These are phyloP conservation scores for Cicer arietinum DNA, from an alignment of 306 rosid genomes.

Conservation along the genomic window DNA sequence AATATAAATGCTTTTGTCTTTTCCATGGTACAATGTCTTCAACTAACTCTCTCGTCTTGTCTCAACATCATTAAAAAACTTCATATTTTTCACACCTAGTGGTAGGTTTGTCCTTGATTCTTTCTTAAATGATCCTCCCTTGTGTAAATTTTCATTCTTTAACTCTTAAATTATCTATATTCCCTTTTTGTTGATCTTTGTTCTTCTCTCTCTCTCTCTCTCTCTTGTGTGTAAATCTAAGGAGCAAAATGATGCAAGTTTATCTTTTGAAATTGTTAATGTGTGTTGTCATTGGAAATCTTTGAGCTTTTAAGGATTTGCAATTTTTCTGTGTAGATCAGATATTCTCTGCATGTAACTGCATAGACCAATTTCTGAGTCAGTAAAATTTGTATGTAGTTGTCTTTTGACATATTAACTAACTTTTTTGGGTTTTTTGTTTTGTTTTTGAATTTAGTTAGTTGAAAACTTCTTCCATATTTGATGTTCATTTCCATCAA, in stretches of 20 bases:
- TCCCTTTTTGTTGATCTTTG: constrained; percentile 5
- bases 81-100: not conserved
- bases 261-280: constrained; percentile 18
- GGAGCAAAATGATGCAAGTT: constrained; percentile 25
- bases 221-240: not conserved
- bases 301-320: constrained; percentile 24
- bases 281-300: not conserved
- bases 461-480: not conserved
- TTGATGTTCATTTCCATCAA: constrained; percentile 9
- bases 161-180: constrained; percentile 17
- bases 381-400: not conserved
- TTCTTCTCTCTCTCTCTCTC: not conserved
- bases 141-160: constrained; percentile 34
- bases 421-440: constrained; percentile 13
- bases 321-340: no score
- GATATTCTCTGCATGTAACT: no score
- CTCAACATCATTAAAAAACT: constrained; percentile 32
- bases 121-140: constrained; percentile 6
- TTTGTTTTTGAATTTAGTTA: not conserved
- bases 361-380: no score
- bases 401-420: constrained; percentile 19
- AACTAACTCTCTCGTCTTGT: constrained; percentile 47
- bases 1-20: constrained; percentile 48
- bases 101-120: constrained; percentile 36
- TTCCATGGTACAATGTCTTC: constrained; percentile 44